Base-by-base conservation (phyloP, 257 asterid genomes). In the Primulina huaijiensis region DNA sequence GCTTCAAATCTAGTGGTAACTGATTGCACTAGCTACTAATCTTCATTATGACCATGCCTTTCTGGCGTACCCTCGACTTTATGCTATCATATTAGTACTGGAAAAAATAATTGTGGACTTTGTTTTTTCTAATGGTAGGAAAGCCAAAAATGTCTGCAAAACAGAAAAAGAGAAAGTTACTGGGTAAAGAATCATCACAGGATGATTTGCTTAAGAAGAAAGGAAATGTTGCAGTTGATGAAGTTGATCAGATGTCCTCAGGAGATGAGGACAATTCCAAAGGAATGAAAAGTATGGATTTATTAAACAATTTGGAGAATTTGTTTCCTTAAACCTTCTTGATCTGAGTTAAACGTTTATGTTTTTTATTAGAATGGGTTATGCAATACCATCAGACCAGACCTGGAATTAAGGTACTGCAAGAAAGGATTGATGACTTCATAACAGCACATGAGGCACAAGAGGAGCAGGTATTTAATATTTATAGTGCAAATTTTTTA, bases 271-370 rank as follows among this genome's bases (percentile, higher is more conserved):
- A 88, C 71, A 69, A 60, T 78, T 83, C 90, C 1, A 86, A 79
- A 75, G 99, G 99, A 85, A 84, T 90, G 96, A 84, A 76, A 85
- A 91, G 99, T 94, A 89, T 37, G 96, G 52, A 12, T 67, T 53
- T 64, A 16, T 77, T 27, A 50, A 43, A 10, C 21, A 75, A 77
- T 9, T 65, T 57, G 43, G 56, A 38, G 21, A 50, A 35, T 29
- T 71, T n/a, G 38, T 14, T 23, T 12, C 59, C 10, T 10, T 65
- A 29, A 17, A 2, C 56, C 60, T 12, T 38, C 46, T 29, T 33
- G 16, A 56, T 63, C 65, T 31, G 35, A 30, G 3, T 58, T 12
- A 37, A 46, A 65, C n/a, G 37, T 21, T 76, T 56, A 31, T 61
- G 70, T 55, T 50, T 71, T 55, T 62, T 65, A 76, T 83, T 81